These are phyloP conservation scores for Sphaerulina populicola DNA, from an alignment of 2,329 filamentous ascomycete genomes.

Conservation along the genomic window DNA sequence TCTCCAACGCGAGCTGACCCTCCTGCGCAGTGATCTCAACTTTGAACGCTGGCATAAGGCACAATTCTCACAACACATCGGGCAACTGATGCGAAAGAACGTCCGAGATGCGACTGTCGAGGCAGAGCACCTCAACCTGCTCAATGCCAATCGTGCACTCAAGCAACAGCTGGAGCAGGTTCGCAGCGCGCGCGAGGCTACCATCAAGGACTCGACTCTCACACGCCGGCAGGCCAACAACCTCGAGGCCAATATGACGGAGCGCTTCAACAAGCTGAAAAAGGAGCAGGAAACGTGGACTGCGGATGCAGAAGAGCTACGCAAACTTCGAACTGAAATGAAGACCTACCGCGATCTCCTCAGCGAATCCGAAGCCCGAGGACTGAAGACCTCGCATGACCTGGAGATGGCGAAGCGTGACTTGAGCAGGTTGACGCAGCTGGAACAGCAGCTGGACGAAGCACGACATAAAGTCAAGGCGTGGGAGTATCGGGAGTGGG, in stretches of 20 bases:
- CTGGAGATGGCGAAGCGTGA: constrained; percentile 56
- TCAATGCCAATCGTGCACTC: constrained; percentile 65
- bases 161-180: constrained; percentile 54
- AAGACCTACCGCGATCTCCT: constrained; percentile 56
- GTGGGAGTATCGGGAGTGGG: constrained; percentile 56
- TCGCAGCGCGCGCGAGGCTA: constrained; percentile 28
- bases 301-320: constrained; percentile 55
- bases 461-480: constrained; percentile 55
- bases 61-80: constrained; percentile 74
- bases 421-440: constrained; percentile 51
- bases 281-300: constrained; percentile 31
- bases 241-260: constrained; percentile 49
- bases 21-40: constrained; percentile 70
- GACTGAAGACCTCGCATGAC: constrained; percentile 56
- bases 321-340: constrained; percentile 47
- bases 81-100: constrained; percentile 64
- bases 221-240: constrained; percentile 62
- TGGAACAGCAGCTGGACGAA: constrained; percentile 52
- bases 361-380: constrained; percentile 60
- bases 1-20: constrained; percentile 64
- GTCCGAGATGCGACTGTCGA: constrained; percentile 70
- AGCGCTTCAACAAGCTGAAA: constrained; percentile 28
- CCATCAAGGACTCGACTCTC: constrained; percentile 29
- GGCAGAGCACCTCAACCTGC: constrained; percentile 71
- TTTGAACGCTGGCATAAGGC: constrained; percentile 79